Base-by-base conservation (phyloP, 352 stramenopile species). In the Pythium pyrilobum region DNA sequence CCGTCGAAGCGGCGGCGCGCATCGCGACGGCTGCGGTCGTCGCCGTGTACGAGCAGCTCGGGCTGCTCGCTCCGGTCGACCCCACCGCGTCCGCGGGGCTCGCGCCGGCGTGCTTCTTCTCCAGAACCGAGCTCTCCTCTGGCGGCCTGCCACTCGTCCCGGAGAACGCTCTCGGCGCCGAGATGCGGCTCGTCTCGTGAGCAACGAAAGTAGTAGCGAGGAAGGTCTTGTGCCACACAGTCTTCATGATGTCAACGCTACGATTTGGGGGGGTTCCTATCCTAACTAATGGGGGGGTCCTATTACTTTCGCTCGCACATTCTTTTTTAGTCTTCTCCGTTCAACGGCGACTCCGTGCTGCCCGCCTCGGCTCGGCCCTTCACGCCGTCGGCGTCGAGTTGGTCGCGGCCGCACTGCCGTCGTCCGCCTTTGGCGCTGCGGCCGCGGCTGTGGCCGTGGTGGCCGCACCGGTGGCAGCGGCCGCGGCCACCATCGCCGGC, bases 21-120 rank as follows among this genome's bases (percentile, higher is more conserved):
- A 50, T 84, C 12, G 67, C 63, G 29, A 62, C 69, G 32, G 63
- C 71, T 3, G 61, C 78, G 7, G 59, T 69, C 12, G 50, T 69
- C 11, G 71, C 71, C 1, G 60, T 82, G 20, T 86, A 82, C 42
- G 72, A 84, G 42, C 56, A 54, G 5, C 24, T 77, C 16, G 41
- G 39, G 4, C 20, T 85, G 15, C 10, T 83, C 21, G 43, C 36
- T 5, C 55, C 41, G 2, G 4, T 81, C 15, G 56, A 38, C 1
- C 42, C 24, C 13, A 28, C 16, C 13, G 15, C 51, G 0, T 13
- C 27, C 5, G 13, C 37, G 13, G 1, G 12, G 2, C 18, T 52
- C 25, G 20, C 47, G 9, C 13, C 34, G 12, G 18, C 29, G 3
- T 40, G 28, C 29, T 29, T 57, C 11, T 34, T 11, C 23, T 57